Percentiles rank a stretch among this genome's conserved stretches.
These are phyloP conservation scores for Melastoma malabathricum DNA, from an alignment of 345 rosid genomes.

Conservation along the genomic window DNA sequence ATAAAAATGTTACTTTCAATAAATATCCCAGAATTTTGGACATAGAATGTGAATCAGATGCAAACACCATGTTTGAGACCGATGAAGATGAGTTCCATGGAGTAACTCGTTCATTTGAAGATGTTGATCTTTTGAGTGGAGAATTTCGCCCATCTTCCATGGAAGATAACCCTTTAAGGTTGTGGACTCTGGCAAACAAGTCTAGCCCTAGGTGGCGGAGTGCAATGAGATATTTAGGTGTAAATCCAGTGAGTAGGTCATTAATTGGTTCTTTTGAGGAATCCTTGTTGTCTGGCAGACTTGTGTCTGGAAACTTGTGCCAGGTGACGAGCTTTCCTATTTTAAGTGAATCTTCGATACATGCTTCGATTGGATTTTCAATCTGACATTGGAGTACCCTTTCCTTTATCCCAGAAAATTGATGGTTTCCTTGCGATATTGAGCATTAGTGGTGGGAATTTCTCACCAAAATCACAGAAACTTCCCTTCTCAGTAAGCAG, in stretches of 20 bases:
- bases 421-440: conserved; percentile 93
- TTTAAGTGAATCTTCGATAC: too few species aligned
- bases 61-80: conserved; percentile 13
- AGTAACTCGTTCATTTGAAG: conserved; percentile 47
- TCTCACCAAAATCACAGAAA: conserved; percentile 79
- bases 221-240: conserved; percentile 50
- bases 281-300: conserved; percentile 77
- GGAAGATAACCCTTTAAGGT: conserved; percentile 25
- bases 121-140: conserved; percentile 30
- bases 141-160: conserved; percentile 40
- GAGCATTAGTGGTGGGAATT: conserved; percentile 75
- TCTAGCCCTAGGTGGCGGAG: conserved; percentile 32
- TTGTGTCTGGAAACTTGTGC: conserved; percentile 43
- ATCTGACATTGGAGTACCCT: too few species aligned
- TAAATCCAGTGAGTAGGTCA: conserved; percentile 66
- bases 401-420: conserved; percentile 28
- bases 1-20: conserved; percentile 12
- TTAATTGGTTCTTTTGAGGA: conserved; percentile 98
- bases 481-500: conserved; percentile 88
- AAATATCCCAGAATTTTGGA: conserved; percentile 21
- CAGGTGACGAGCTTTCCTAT: conserved; percentile 30
- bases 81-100: conserved; percentile 26
- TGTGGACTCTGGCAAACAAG: conserved; percentile 28
- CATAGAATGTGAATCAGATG: conserved; percentile 22
- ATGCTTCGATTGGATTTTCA: too few species aligned